Percentiles rank a stretch among this genome's conserved stretches.
These are phyloP conservation scores for Medicago ruthenica DNA, from an alignment of 306 rosid genomes.

Conservation along the genomic window DNA sequence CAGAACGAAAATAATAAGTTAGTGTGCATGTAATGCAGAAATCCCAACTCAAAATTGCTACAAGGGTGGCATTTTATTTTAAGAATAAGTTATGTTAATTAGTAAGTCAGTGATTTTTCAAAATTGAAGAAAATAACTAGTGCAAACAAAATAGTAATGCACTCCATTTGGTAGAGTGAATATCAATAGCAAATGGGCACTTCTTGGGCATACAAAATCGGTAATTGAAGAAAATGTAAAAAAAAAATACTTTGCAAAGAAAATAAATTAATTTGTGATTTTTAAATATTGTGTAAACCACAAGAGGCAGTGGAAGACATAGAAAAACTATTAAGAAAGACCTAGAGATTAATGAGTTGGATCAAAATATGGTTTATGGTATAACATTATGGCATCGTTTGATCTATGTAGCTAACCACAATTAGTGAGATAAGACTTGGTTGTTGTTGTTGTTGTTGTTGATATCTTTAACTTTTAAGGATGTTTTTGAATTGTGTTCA, in stretches of 20 bases:
- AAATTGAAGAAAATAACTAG: constrained; percentile 26
- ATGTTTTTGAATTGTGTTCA: not conserved
- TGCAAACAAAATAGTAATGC: constrained; percentile 20
- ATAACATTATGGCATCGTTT: no score
- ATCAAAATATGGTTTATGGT: no score
- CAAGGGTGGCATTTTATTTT: constrained; percentile 28
- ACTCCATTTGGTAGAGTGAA: not conserved
- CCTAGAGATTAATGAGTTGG: no score
- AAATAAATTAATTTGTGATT: constrained; percentile 10
- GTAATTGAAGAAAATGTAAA: constrained; percentile 11
- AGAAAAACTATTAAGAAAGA: no score
- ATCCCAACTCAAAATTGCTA: not conserved
- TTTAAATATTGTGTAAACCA: constrained; percentile 8
- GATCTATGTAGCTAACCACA: no score
- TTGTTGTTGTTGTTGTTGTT: not conserved
- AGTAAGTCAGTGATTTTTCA: constrained; percentile 28
- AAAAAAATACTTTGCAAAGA: not conserved
- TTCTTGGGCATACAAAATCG: constrained; percentile 20
- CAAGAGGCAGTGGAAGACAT: no score
- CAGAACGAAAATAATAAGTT: constrained; percentile 31
- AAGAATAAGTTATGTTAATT: constrained; percentile 18
- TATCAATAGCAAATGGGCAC: constrained; percentile 11
- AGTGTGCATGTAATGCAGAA: constrained; percentile 19
- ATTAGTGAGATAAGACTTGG: no score
- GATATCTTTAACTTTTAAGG: not conserved